phyloP scores from a whole-genome alignment of 169 alveolate species.

The Theileria luwenshuni region DNA sequence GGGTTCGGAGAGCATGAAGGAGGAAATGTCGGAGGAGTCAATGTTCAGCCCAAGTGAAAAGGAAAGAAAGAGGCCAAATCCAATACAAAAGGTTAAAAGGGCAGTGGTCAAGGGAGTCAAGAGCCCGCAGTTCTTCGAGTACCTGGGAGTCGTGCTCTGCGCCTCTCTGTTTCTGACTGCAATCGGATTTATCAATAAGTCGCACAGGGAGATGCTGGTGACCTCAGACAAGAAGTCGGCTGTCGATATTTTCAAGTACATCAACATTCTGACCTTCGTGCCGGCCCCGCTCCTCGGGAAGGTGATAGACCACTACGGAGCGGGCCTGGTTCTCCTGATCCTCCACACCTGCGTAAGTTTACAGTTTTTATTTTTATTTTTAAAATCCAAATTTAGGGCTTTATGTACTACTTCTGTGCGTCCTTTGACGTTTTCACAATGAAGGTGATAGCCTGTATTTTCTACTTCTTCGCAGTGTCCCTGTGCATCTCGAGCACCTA shows the following conservation, averaged over 20 bases:
- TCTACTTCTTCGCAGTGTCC: constrained; percentile 41
- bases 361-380: too few relatives aligned
- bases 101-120: constrained; percentile 6
- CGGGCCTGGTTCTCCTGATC: constrained; percentile 37
- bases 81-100: neutral
- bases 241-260: constrained; percentile 7
- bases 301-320: constrained; percentile 45
- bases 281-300: constrained; percentile 55
- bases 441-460: constrained; percentile 52
- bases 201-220: constrained; percentile 33
- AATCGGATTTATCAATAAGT: constrained; percentile 48
- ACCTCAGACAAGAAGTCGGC: constrained; percentile 9
- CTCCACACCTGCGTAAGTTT: constrained; percentile 43
- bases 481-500: constrained; percentile 46
- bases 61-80: neutral
- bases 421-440: constrained; percentile 33
- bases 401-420: constrained; percentile 33
- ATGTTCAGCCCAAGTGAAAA: neutral
- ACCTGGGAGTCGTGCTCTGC: constrained; percentile 5
- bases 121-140: constrained; percentile 27
- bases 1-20: neutral
- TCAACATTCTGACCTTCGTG: constrained; percentile 38
- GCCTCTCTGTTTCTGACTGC: constrained; percentile 35
- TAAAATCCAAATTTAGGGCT: constrained; percentile 9
- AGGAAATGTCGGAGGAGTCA: neutral